These are phyloP conservation scores for Amphibolis antarctica DNA, from an alignment of 106 monocot species.

Conservation along the genomic window DNA sequence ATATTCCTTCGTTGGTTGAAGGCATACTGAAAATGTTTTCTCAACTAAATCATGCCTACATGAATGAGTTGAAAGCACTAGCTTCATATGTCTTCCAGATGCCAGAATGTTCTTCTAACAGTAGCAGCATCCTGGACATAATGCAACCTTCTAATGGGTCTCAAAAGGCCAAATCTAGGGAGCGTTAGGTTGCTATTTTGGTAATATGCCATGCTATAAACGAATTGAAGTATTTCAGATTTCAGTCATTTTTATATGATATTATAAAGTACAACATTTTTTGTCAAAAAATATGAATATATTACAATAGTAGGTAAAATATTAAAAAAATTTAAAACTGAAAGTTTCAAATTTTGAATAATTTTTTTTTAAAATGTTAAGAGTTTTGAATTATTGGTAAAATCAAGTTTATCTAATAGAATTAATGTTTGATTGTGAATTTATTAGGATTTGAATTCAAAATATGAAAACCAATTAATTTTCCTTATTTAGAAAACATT, in stretches of 20 bases:
- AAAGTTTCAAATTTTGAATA: too few relatives aligned
- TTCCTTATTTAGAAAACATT: too few relatives aligned
- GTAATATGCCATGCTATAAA: conserved; percentile 21
- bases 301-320: too few relatives aligned
- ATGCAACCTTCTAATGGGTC: conserved; percentile 30
- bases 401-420: too few relatives aligned
- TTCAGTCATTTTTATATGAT: background rate
- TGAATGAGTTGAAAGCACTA: conserved; percentile 35
- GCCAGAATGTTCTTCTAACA: conserved; percentile 9
- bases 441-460: too few relatives aligned
- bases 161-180: conserved; percentile 54
- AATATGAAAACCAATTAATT: too few relatives aligned
- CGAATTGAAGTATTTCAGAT: background rate
- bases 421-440: too few relatives aligned
- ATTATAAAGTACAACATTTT: too few relatives aligned
- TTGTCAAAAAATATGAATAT: too few relatives aligned
- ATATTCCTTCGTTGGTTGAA: conserved; percentile 55
- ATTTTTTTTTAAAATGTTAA: too few relatives aligned
- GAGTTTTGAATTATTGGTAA: too few relatives aligned
- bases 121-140: conserved; percentile 5
- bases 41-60: conserved; percentile 38
- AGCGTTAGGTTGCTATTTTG: conserved; percentile 84
- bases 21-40: conserved; percentile 66
- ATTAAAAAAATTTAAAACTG: too few relatives aligned
- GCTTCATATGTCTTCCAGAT: conserved; percentile 39